A percentile compares a stretch with the other conserved stretches of the same genome.
These are phyloP conservation scores for Lodderomyces elongisporus DNA, from an alignment of 1,139 yeast genomes.

Conservation along the genomic window DNA sequence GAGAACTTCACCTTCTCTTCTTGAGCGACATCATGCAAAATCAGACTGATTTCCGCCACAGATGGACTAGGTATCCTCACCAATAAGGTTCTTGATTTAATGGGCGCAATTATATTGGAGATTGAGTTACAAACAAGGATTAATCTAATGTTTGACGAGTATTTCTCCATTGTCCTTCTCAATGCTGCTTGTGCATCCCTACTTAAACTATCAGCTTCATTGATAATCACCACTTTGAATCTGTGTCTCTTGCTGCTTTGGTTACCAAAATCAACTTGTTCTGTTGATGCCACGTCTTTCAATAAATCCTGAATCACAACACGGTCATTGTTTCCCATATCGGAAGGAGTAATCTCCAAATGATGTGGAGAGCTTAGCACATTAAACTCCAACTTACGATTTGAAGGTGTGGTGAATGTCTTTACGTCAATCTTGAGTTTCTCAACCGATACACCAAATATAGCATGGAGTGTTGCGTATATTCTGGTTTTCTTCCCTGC, in stretches of 20 bases:
- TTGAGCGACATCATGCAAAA: slow-evolving; percentile 51
- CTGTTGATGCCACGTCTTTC: slow-evolving; percentile 92
- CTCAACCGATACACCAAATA: slow-evolving; percentile 80
- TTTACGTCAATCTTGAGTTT: slow-evolving; percentile 85
- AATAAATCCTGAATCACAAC: slow-evolving; percentile 90
- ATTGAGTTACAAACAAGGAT: slow-evolving; percentile 85
- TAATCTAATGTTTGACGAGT: slow-evolving; percentile 79
- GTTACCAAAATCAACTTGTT: slow-evolving; percentile 75
- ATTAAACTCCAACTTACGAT: slow-evolving; percentile 80
- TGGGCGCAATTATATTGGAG: slow-evolving; percentile 89
- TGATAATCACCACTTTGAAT: slow-evolving; percentile 87
- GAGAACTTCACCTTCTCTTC: slow-evolving; percentile 52
- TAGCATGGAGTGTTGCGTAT: slow-evolving; percentile 69
- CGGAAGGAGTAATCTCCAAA: slow-evolving; percentile 93
- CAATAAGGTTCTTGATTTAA: slow-evolving; percentile 84
- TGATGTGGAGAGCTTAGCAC: slow-evolving; percentile 88
- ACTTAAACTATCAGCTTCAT: slow-evolving; percentile 88
- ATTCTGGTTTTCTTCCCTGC: slow-evolving; percentile 96
- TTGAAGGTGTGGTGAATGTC: slow-evolving; percentile 66
- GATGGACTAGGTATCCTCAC: slow-evolving; percentile 84
- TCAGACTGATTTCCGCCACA: slow-evolving; percentile 47
- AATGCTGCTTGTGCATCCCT: slow-evolving; percentile 98
- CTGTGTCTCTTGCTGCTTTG: slow-evolving; percentile 48
- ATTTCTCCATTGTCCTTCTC: slow-evolving; percentile 97
- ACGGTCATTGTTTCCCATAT: slow-evolving; percentile 92